Percentiles rank a stretch among this genome's conserved stretches.
phyloP scores from a whole-genome alignment of 108 stramenopile species.

The Skeletonema potamos region DNA sequence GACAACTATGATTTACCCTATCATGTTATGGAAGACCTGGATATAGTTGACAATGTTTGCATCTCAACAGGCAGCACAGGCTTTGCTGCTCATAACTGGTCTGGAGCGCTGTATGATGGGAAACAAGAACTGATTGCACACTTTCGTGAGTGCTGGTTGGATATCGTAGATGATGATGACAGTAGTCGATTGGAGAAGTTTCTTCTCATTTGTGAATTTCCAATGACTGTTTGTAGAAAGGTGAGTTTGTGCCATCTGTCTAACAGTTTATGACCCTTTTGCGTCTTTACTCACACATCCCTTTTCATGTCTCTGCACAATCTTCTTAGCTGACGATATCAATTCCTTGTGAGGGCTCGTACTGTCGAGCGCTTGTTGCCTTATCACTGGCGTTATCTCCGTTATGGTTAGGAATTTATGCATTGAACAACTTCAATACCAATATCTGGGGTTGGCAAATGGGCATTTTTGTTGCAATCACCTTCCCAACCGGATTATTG shows the following conservation, averaged over 20 bases:
- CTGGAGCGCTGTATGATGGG: constrained; percentile 58
- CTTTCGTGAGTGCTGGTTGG: constrained; percentile 54
- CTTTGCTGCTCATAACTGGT: constrained; percentile 56
- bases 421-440: constrained; percentile 25
- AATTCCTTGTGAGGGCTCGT: constrained; percentile 58
- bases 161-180: constrained; percentile 69
- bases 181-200: constrained; percentile 54
- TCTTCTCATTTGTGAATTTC: constrained; percentile 72
- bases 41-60: constrained; percentile 26
- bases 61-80: constrained; percentile 49
- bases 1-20: constrained; percentile 37
- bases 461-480: constrained; percentile 20
- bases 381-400: constrained; percentile 46
- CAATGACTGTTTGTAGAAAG: constrained; percentile 76
- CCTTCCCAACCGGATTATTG: constrained; percentile 25
- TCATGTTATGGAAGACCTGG: constrained; percentile 60
- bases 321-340: constrained; percentile 32
- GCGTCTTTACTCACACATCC: not conserved
- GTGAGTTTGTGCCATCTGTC: constrained; percentile 17
- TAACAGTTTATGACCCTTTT: not conserved
- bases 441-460: constrained; percentile 36
- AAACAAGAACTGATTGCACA: constrained; percentile 57
- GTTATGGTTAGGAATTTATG: constrained; percentile 47
- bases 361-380: constrained; percentile 50
- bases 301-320: not conserved